Evolutionary conservation across 306 rosid genomes (phyloP), one percentile per base, ranked within the genome.

Genomic region (Vicia faba): DNA sequence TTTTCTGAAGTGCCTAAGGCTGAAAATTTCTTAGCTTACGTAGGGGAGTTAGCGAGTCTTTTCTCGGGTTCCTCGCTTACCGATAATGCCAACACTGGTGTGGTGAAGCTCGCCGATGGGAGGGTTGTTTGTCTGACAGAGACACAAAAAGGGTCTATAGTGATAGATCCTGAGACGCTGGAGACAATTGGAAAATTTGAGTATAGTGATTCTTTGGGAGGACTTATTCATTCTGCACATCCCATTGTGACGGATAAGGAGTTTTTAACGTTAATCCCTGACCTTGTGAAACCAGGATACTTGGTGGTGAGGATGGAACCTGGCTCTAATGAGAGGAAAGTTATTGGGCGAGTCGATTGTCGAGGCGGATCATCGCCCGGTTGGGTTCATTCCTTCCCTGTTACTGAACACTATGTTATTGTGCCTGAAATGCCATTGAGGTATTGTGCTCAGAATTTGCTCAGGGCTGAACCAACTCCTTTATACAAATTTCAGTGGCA

Each of bases 381-480:
- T 18, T 93, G 99, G 99, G 99, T 90, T 9, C 99, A 93, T 50
- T 90, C 97, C 2, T 93, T 93, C 36, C 97, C 97, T 2, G 87
- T 84, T 40, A 86, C 97, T 0, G 77, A 93, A 39, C 88, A 88
- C 64, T 93, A 93, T 35, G 73, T 90, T 3, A 5, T 90, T 45
- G 88, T 90, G 51, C 99, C 97, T 3, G 96, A 90, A 70, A 93
- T 93, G 98, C 78, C 97, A 0, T 39, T 93, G 81, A 86, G 99
- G 57, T 93, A 93, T 20, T 84, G 90, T 59, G 96, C 88, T 14
- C 80, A 79, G 73, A 93, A 90, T 80, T 68, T 93, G 78, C 86
- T 93, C 14, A 89, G 58, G 82, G 97, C 97, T 25, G 89, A 93
- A 67, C 99, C 96, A 0, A 84, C 97, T 8, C 97, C 99, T 0